A percentile compares a stretch with the other conserved stretches of the same genome.
Conservation (phyloP, 331 rosid species). For the Quercus lobata region DNA sequence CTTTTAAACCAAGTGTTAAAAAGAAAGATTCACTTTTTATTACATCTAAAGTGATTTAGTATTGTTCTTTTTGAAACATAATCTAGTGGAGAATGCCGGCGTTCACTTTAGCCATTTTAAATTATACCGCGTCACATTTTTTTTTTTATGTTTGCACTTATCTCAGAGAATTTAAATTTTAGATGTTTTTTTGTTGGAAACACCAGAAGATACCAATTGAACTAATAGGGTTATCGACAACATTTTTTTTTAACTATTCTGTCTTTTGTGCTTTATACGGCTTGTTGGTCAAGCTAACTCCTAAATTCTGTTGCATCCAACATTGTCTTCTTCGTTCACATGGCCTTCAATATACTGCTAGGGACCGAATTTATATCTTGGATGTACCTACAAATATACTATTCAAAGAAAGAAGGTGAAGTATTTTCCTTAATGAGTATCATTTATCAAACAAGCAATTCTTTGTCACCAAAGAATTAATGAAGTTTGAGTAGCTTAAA, state of each 20-base stretch:
- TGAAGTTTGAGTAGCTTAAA: not conserved
- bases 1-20: slow-evolving; percentile 10
- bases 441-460: not conserved
- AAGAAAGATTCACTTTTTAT: slow-evolving; percentile 9
- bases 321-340: slow-evolving; percentile 17
- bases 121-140: no score
- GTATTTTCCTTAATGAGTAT: slow-evolving; percentile 2
- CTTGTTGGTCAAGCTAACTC: not conserved
- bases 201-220: no score
- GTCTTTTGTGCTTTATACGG: not conserved
- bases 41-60: slow-evolving; percentile 6
- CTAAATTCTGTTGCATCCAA: not conserved
- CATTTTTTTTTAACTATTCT: no score
- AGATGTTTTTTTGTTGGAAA: no score
- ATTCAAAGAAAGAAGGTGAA: slow-evolving; percentile 8
- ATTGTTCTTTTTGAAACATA: not conserved
- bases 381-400: slow-evolving; percentile 5
- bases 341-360: slow-evolving; percentile 14
- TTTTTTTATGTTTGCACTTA: no score
- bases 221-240: no score
- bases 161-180: no score
- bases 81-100: slow-evolving; percentile 12
- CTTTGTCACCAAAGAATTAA: not conserved
- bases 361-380: slow-evolving; percentile 11
- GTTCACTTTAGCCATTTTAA: not conserved